These are phyloP conservation scores for Durotheca rogersii DNA, from an alignment of 495 filamentous ascomycete genomes.

Conservation along the genomic window DNA sequence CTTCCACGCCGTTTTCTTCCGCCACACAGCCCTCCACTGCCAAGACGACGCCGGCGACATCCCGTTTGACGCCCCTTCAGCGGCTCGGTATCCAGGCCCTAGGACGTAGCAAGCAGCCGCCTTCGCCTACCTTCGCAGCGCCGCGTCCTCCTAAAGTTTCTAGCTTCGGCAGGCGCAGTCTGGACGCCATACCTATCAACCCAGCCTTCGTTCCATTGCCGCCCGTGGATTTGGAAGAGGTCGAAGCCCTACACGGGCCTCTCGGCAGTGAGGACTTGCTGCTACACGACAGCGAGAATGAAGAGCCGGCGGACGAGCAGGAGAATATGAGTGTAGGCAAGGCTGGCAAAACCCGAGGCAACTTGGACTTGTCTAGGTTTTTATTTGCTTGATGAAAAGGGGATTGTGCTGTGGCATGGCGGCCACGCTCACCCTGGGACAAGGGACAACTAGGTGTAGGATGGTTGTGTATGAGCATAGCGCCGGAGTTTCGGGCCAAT, in stretches of 20 bases:
- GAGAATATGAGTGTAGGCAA: conserved; percentile 23
- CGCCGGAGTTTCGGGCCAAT: conserved; percentile 16
- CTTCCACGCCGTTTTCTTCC: conserved; percentile 11
- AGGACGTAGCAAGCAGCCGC: conserved; percentile 31
- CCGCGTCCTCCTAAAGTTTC: conserved; percentile 60
- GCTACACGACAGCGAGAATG: conserved; percentile 63
- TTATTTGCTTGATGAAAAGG: conserved; percentile 44
- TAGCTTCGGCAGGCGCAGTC: conserved; percentile 56
- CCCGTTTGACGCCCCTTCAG: conserved; percentile 45
- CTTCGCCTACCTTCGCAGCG: conserved; percentile 46
- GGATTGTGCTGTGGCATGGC: neutral
- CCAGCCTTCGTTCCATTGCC: conserved; percentile 46
- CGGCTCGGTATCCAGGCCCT: conserved; percentile 48
- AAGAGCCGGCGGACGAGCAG: conserved; percentile 37
- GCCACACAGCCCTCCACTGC: conserved; percentile 32
- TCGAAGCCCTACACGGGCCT: conserved; percentile 39
- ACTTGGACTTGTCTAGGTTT: conserved; percentile 56
- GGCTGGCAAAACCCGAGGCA: conserved; percentile 12
- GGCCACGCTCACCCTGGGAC: neutral
- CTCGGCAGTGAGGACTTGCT: conserved; percentile 78
- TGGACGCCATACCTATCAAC: conserved; percentile 37
- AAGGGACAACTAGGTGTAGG: neutral
- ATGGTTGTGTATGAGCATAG: conserved; percentile 19
- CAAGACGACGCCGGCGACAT: conserved; percentile 27
- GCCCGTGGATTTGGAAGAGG: conserved; percentile 41